Percentiles rank a stretch among this genome's conserved stretches.
Conservation (phyloP, 2,329 filamentous ascomycete species). For the Pseudovirgaria hyperparasitica region DNA sequence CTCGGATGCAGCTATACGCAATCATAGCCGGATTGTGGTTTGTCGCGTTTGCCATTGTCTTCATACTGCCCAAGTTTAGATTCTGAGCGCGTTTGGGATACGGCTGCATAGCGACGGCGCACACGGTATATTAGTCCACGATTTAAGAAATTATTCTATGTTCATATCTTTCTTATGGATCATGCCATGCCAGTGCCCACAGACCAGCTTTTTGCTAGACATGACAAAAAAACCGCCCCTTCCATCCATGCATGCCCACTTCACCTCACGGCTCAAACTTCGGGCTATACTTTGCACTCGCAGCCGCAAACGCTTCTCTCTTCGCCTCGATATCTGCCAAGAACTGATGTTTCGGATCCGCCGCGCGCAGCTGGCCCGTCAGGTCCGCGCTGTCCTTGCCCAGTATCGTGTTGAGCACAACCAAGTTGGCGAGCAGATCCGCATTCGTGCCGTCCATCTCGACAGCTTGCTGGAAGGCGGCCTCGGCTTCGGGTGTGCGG, state of each 20-base stretch:
- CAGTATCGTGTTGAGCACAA: constrained; percentile 65
- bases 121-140: no score
- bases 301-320: constrained; percentile 75
- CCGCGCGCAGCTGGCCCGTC: constrained; percentile 36
- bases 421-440: constrained; percentile 68
- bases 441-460: constrained; percentile 58
- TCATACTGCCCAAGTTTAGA: constrained; percentile 75
- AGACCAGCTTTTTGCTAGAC: no score
- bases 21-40: constrained; percentile 76
- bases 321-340: constrained; percentile 70
- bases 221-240: no score
- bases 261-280: constrained; percentile 52
- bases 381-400: constrained; percentile 59
- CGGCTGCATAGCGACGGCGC: no score
- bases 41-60: constrained; percentile 66
- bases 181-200: no score
- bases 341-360: constrained; percentile 55
- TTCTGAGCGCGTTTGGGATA: constrained; percentile 40
- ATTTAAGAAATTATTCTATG: no score
- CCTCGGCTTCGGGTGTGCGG: constrained; percentile 76
- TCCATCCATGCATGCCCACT: background rate
- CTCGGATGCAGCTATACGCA: constrained; percentile 68
- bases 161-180: no score
- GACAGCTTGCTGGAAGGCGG: constrained; percentile 68
- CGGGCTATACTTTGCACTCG: constrained; percentile 72